phyloP scores from a whole-genome alignment of 768 basidiomycete species.

The Boletus pseudo-olivaceus region DNA sequence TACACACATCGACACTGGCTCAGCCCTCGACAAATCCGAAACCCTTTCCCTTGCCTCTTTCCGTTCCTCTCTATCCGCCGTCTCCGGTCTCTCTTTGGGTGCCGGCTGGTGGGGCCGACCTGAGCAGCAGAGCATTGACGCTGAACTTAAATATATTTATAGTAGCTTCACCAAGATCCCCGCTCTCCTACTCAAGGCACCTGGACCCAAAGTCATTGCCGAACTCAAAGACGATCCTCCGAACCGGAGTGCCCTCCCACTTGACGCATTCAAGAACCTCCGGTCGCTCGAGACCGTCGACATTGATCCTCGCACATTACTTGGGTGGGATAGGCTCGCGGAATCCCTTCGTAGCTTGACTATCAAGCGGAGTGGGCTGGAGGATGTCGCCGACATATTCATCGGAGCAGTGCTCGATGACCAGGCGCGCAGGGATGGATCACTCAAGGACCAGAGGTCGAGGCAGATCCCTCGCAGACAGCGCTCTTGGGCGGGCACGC shows the following conservation, averaged over 20 bases:
- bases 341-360: conserved; percentile 70
- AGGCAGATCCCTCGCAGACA: conserved; percentile 44
- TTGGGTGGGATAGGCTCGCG: conserved; percentile 81
- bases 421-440: conserved; percentile 58
- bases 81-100: conserved; percentile 73
- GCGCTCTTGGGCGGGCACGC: conserved; percentile 46
- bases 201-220: conserved; percentile 59
- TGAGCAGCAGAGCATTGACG: conserved; percentile 57
- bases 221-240: conserved; percentile 70
- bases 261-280: conserved; percentile 83
- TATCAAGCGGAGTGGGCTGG: conserved; percentile 74
- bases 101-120: conserved; percentile 67
- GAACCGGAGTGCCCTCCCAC: conserved; percentile 70
- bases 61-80: conserved; percentile 70
- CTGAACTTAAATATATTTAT: conserved; percentile 81
- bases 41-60: conserved; percentile 71
- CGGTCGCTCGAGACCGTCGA: conserved; percentile 71
- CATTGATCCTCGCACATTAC: conserved; percentile 75
- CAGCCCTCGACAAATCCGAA: conserved; percentile 61
- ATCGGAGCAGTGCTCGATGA: conserved; percentile 77
- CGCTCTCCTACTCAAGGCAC: conserved; percentile 63
- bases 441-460: conserved; percentile 42
- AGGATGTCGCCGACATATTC: conserved; percentile 77
- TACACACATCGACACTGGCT: conserved; percentile 48
- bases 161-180: conserved; percentile 90